These are phyloP conservation scores for Aciculoconidium aculeatum DNA, from an alignment of 805 yeast genomes.

Conservation along the genomic window DNA sequence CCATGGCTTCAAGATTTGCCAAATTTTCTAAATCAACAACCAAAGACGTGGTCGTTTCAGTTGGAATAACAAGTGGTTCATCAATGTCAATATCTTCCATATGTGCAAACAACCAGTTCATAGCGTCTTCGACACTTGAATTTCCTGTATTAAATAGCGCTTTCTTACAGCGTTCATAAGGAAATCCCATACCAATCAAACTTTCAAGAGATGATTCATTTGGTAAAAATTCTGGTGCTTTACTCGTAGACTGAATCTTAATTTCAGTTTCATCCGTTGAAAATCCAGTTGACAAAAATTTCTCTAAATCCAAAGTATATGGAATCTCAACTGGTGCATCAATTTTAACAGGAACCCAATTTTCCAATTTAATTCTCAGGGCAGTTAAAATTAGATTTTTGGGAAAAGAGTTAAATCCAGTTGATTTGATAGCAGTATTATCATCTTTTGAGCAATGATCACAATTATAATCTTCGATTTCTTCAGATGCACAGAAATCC, in stretches of 20 bases:
- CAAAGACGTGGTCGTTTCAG: conserved; percentile 11
- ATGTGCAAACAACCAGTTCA: conserved; percentile 87
- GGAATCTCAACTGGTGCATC: conserved; percentile 63
- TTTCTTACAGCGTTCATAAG: conserved; percentile 54
- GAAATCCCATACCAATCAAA: conserved; percentile 83
- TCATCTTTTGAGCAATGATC: conserved; percentile 40
- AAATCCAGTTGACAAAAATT: conserved; percentile 36
- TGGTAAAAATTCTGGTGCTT: conserved; percentile 39
- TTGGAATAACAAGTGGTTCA: conserved; percentile 41
- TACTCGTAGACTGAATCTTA: conserved; percentile 16
- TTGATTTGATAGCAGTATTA: conserved; percentile 32
- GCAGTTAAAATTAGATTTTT: conserved; percentile 64
- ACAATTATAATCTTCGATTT: conserved; percentile 57
- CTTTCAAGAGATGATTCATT: conserved; percentile 48
- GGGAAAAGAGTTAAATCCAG: conserved; percentile 61
- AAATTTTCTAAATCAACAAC: no score
- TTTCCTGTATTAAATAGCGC: conserved; percentile 76
- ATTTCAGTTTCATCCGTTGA: conserved; percentile 12
- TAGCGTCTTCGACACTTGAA: conserved; percentile 58
- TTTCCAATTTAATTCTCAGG: conserved; percentile 73
- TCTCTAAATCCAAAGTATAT: conserved; percentile 39
- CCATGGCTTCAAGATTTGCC: conserved; percentile 62
- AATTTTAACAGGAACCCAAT: conserved; percentile 86
- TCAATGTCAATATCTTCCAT: conserved; percentile 82
- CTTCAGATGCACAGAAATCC: conserved; percentile 42